phyloP scores from a whole-genome alignment of 1,284 basidiomycete species.

The Anthracocystis panici-leucophaei region DNA sequence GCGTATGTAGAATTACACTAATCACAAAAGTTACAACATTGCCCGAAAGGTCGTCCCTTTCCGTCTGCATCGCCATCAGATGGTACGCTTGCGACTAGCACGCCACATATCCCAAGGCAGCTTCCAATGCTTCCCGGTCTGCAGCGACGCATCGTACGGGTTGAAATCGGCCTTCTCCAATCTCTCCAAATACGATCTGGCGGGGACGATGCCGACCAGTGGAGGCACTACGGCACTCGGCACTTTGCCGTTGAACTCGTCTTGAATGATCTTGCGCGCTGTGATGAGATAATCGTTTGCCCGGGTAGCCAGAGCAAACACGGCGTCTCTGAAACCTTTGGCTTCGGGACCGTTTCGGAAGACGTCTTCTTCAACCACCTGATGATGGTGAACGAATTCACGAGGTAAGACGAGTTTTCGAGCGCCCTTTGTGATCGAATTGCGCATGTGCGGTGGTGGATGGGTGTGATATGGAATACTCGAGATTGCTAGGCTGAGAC shows the following conservation, averaged over 20 bases:
- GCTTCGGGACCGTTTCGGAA: constrained; percentile 79
- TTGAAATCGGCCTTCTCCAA: constrained; percentile 85
- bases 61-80: constrained; percentile 52
- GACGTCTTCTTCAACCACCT: constrained; percentile 87
- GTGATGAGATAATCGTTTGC: constrained; percentile 92
- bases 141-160: constrained; percentile 80
- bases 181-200: constrained; percentile 78
- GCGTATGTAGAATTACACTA: constrained; percentile 22
- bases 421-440: constrained; percentile 67
- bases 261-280: constrained; percentile 81
- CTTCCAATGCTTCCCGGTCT: constrained; percentile 80
- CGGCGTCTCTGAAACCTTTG: constrained; percentile 77
- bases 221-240: constrained; percentile 79
- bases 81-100: constrained; percentile 72
- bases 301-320: constrained; percentile 87
- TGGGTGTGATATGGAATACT: constrained; percentile 63
- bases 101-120: constrained; percentile 88
- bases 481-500: constrained; percentile 55
- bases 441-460: constrained; percentile 54
- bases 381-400: constrained; percentile 83
- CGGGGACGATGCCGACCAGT: constrained; percentile 82
- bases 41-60: background rate
- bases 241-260: constrained; percentile 75
- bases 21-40: background rate
- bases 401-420: constrained; percentile 84